Evolutionary conservation across 2,329 filamentous ascomycete genomes (phyloP).

Genomic region (Talaromyces islandicus): DNA sequence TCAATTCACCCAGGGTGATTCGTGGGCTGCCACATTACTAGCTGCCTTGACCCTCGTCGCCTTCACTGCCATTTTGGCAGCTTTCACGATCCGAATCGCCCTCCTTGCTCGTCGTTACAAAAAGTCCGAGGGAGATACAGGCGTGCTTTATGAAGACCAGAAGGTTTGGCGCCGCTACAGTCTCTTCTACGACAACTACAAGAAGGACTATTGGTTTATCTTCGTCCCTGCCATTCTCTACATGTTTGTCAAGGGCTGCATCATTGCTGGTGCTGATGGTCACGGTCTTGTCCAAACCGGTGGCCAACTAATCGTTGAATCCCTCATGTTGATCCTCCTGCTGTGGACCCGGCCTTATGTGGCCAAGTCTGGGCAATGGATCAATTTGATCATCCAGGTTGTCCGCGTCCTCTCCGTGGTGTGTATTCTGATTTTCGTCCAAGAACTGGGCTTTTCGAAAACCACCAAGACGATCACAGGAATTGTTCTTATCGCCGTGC

Average conservation of each 20-base stretch:
- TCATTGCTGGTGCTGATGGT: slow-evolving; percentile 78
- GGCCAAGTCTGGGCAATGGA: slow-evolving; percentile 78
- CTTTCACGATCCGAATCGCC: slow-evolving; percentile 82
- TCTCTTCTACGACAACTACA: slow-evolving; percentile 94
- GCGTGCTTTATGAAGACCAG: slow-evolving; percentile 78
- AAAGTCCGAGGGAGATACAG: slow-evolving; percentile 65
- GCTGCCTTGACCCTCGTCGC: slow-evolving; percentile 73
- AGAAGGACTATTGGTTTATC: slow-evolving; percentile 93
- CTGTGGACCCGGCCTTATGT: slow-evolving; percentile 83
- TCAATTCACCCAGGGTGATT: slow-evolving; percentile 89
- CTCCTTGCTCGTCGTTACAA: slow-evolving; percentile 67
- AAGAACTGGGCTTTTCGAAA: slow-evolving; percentile 81
- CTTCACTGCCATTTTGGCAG: slow-evolving; percentile 75
- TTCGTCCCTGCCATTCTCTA: slow-evolving; percentile 87
- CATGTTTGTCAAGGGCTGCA: slow-evolving; percentile 80
- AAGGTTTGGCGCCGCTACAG: slow-evolving; percentile 92
- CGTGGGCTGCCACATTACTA: slow-evolving; percentile 81
- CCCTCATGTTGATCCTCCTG: slow-evolving; percentile 69
- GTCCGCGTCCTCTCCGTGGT: slow-evolving; percentile 83
- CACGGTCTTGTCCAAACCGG: slow-evolving; percentile 76
- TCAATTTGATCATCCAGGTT: slow-evolving; percentile 87
- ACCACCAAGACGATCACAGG: slow-evolving; percentile 93
- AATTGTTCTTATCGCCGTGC: slow-evolving; percentile 86
- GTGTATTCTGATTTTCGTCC: slow-evolving; percentile 88
- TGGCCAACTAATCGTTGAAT: slow-evolving; percentile 75